Evolutionary conservation across 2,329 filamentous ascomycete species (phyloP).

Genomic region (Calonectria montana): DNA sequence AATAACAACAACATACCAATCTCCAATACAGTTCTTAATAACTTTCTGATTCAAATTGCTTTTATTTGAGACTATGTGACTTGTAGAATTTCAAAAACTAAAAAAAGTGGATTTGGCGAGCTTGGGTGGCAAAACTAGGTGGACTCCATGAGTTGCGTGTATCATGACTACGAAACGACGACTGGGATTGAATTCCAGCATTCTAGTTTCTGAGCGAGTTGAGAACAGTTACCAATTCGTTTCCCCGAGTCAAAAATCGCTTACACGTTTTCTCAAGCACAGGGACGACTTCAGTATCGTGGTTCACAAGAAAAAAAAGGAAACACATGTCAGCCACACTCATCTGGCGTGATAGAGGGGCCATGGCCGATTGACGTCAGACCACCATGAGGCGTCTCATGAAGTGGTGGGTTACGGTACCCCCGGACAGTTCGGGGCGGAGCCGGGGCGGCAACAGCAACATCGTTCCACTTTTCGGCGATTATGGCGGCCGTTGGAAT

Average conservation of each 20-base stretch:
- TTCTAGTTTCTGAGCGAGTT: background rate
- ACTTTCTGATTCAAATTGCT: background rate
- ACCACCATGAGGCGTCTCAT: slow-evolving; percentile 41
- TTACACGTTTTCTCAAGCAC: background rate
- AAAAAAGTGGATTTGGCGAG: background rate
- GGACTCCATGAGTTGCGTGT: background rate
- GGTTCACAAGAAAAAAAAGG: background rate
- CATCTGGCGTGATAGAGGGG: slow-evolving; percentile 31
- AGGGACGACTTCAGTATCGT: background rate
- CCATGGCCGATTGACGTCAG: slow-evolving; percentile 30
- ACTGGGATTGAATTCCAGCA: background rate
- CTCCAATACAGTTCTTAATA: slow-evolving; percentile 42
- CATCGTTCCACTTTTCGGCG: slow-evolving; percentile 24
- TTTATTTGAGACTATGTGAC: background rate
- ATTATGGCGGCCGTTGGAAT: background rate
- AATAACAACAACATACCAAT: slow-evolving; percentile 34
- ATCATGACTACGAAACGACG: background rate
- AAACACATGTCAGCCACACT: slow-evolving; percentile 32
- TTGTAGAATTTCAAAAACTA: background rate
- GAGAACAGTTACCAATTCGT: background rate
- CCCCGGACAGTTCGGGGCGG: slow-evolving; percentile 5
- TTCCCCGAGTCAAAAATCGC: background rate
- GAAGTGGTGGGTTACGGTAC: slow-evolving; percentile 25
- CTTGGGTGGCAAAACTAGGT: background rate
- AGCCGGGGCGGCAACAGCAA: background rate